Base-by-base conservation (phyloP, 805 yeast species). In the Maudiozyma saulgeensis region DNA sequence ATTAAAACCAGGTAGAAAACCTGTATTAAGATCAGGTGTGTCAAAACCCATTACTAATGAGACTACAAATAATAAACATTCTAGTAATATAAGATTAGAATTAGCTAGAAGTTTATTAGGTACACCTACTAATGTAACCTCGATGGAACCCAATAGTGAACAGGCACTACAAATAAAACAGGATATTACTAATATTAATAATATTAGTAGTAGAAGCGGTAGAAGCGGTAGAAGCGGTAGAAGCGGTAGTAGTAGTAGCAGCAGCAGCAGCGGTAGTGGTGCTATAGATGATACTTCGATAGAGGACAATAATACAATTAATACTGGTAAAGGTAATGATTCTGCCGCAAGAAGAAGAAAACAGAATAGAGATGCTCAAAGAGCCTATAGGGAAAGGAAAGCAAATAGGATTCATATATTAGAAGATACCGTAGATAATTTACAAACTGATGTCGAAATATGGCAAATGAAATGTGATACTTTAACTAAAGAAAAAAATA, bases 321-420 rank as follows among this genome's bases (percentile, higher is more conserved):
- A 6, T 16, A 16, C 16, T 5, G 40, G 18, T 37, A 39, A 11
- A 16, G 26, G 42, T 21, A 18, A 21, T 1, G 49, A 46, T 37
- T 50, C 52, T n/a, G 32, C 42, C 16, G 82, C 87, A 80, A 87
- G 19, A 85, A 88, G 67, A 70, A 96, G 49, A 87, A 90, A 67
- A 95, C 97, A 86, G 66, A 89, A 89, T 63, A 72, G 96, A 51
- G 96, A 93, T 18, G 96, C 96, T 25, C 95, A 90, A 71, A 63
- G 96, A 51, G 95, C 97, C 1, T 87, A 88, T 69, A 71, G 96
- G 55, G 95, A 88, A 64, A 74, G 96, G 56, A 71, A 95, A 57
- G 93, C 96, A 13, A 84, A 85, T 35, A 69, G 91, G 46, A 90
- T 88, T 5, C 80, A 80, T 51, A 95, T 86, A 62, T 71, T 91